Base-by-base conservation (phyloP, 768 basidiomycete species). In the Porpolomopsis calyptriformis region DNA sequence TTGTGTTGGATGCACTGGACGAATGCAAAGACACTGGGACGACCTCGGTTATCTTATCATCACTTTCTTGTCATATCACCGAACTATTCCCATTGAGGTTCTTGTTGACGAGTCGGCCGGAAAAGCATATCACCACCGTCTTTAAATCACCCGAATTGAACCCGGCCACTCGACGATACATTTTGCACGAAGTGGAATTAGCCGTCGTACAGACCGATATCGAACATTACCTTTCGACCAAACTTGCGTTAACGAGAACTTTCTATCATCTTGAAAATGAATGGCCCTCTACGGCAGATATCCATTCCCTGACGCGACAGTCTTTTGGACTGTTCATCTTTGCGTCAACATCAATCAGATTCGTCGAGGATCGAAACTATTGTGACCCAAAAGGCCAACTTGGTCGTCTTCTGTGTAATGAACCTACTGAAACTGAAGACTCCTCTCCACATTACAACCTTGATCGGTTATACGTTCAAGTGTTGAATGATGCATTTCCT, bases 1-100 rank as follows among this genome's bases (percentile, higher is more conserved):
- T 59, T 12, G 46, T 61, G 19, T 47, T 60, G 18, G 61, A 62
- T 44, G 60, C 57, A 3, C 49, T 64, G 10, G 61, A 64, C 39
- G 60, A 64, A 49, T 63, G 58, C 44, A 16, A 49, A 10, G 50
- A 49, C 6, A 22, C 44, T 20, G 39, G 43, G 4, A 19, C 41
- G 4, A 53, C 56, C 27, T 41, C 40, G 14, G 16, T 41, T 20
- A 41, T 41, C 8, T 26, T 41, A 11, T 41, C 40, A 14, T 5
- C 40, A 18, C 23, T 41, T 12, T 45, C 48, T 42, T 18, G 40
- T 6, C 16, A 41, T 20, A 18, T 41, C 22, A 16, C 26, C 4
- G 38, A 49, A 4, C 44, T 59, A 10, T 4, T 57, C 4, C 19
- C 27, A 8, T 27, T 41, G 35, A 43, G 4, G 8, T 60, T 31